Conservation (phyloP, 768 basidiomycete species). For the Suillus clintonianus region DNA sequence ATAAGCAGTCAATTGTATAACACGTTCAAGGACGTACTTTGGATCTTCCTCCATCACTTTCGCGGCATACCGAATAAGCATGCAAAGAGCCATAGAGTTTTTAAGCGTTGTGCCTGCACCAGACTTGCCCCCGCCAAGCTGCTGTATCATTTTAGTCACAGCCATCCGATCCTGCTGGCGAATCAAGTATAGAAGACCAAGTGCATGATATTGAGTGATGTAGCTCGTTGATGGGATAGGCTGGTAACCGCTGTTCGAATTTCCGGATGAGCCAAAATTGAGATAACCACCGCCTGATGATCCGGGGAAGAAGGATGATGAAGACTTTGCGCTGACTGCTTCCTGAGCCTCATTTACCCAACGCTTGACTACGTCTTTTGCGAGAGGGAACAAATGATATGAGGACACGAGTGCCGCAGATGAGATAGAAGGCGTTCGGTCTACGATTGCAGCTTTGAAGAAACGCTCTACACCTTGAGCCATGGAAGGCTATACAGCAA, state of each 20-base stretch:
- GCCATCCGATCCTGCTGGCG: slow-evolving; percentile 99
- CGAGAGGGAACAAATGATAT: slow-evolving; percentile 92
- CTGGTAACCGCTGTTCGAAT: slow-evolving; percentile 65
- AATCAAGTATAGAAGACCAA: slow-evolving; percentile 91
- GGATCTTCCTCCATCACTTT: slow-evolving; percentile 99
- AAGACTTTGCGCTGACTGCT: slow-evolving; percentile 87
- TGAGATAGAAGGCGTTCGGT: slow-evolving; percentile 92
- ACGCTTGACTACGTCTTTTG: slow-evolving; percentile 94
- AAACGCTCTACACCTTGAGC: slow-evolving; percentile 97
- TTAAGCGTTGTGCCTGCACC: slow-evolving; percentile 83
- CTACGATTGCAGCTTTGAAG: slow-evolving; percentile 99
- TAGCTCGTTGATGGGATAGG: slow-evolving; percentile 86
- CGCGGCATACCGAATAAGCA: slow-evolving; percentile 97
- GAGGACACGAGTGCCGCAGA: slow-evolving; percentile 96
- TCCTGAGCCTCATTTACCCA: slow-evolving; percentile 99
- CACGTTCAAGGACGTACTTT: slow-evolving; percentile 64
- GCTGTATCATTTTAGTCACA: slow-evolving; percentile 98
- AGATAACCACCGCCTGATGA: slow-evolving; percentile 60
- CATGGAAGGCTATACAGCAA: slow-evolving; percentile 82
- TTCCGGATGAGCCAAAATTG: slow-evolving; percentile 62
- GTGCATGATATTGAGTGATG: slow-evolving; percentile 95
- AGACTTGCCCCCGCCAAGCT: slow-evolving; percentile 86
- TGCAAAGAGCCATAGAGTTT: slow-evolving; percentile 96
- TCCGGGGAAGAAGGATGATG: slow-evolving; percentile 64
- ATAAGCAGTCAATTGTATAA: slow-evolving; percentile 6